Percentiles rank a stretch among this genome's conserved stretches.
Conservation (phyloP, 208 protist genomes). For the Acanthamoeba triangularis region DNA sequence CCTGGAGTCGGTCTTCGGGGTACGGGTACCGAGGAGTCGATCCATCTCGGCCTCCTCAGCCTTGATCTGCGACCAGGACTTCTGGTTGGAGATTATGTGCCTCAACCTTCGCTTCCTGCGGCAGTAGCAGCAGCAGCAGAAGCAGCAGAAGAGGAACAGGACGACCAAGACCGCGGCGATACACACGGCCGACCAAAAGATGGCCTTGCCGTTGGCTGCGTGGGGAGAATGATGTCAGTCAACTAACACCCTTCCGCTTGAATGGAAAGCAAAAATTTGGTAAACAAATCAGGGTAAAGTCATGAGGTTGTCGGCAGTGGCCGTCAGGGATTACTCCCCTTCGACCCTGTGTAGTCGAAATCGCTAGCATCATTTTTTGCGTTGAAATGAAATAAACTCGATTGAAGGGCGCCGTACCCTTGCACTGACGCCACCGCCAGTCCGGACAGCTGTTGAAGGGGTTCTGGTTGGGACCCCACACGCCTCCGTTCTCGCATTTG, state of each 20-base stretch:
- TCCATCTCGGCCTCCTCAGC: conserved; percentile 71
- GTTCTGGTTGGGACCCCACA: conserved; percentile 67
- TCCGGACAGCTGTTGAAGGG: conserved; percentile 42
- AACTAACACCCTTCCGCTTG: background rate
- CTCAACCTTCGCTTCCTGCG: conserved; percentile 34
- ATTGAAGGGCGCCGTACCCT: background rate
- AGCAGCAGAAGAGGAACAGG: conserved; percentile 55
- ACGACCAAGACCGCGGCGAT: background rate
- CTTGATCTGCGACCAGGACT: conserved; percentile 62
- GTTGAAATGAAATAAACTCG: background rate
- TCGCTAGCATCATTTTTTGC: conserved; percentile 22
- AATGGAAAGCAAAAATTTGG: background rate
- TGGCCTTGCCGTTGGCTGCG: conserved; percentile 70
- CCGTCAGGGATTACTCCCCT: background rate
- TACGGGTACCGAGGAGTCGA: conserved; percentile 38
- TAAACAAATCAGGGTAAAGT: conserved; percentile 1
- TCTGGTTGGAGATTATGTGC: conserved; percentile 37
- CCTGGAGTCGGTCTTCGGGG: conserved; percentile 34
- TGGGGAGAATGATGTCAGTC: background rate
- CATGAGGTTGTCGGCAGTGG: conserved; percentile 55
- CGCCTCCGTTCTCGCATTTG: conserved; percentile 30
- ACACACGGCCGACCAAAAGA: conserved; percentile 38
- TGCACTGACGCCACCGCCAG: conserved; percentile 76
- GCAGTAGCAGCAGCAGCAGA: conserved; percentile 75
- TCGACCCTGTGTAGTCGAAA: conserved; percentile 54